Evolutionary conservation across 257 asterid species (phyloP).

Genomic region (Plantago major): DNA sequence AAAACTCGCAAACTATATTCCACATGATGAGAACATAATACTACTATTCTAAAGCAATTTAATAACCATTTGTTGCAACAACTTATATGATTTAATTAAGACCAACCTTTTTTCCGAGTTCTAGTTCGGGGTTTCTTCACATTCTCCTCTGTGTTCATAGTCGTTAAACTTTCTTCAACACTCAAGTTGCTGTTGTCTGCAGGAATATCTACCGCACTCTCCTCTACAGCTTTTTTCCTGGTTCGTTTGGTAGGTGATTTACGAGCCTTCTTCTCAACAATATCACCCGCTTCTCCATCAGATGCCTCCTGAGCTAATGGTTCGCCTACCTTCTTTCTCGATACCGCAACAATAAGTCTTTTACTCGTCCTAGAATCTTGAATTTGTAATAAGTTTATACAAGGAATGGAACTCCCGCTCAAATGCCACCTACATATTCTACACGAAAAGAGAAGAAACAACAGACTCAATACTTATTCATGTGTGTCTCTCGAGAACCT

Average conservation of each 20-base stretch:
- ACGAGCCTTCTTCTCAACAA: slow-evolving; percentile 42
- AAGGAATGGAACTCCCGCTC: slow-evolving; percentile 34
- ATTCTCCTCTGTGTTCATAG: slow-evolving; percentile 34
- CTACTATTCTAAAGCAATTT: slow-evolving; percentile 5
- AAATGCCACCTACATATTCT: slow-evolving; percentile 55
- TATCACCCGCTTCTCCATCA: slow-evolving; percentile 37
- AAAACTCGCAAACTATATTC: no score
- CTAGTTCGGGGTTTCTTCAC: slow-evolving; percentile 40
- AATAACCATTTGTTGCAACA: background rate
- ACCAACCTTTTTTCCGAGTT: slow-evolving; percentile 57
- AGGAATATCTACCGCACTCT: slow-evolving; percentile 37
- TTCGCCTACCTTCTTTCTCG: slow-evolving; percentile 34
- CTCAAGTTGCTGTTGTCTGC: slow-evolving; percentile 25
- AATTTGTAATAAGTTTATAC: slow-evolving; percentile 39
- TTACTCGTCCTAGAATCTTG: slow-evolving; percentile 38
- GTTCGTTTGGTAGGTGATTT: slow-evolving; percentile 45
- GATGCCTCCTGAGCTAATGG: slow-evolving; percentile 37
- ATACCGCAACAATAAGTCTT: slow-evolving; percentile 47
- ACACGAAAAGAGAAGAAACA: slow-evolving; percentile 19
- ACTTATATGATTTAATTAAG: no score
- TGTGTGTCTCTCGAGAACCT: background rate
- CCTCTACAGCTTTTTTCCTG: slow-evolving; percentile 37
- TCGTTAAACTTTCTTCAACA: slow-evolving; percentile 34
- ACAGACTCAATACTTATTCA: slow-evolving; percentile 1
- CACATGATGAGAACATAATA: slow-evolving; percentile 13